Percentiles rank a stretch among this genome's conserved stretches.
phyloP scores from a whole-genome alignment of 2,329 filamentous ascomycete species.

The Botrytis porri region DNA sequence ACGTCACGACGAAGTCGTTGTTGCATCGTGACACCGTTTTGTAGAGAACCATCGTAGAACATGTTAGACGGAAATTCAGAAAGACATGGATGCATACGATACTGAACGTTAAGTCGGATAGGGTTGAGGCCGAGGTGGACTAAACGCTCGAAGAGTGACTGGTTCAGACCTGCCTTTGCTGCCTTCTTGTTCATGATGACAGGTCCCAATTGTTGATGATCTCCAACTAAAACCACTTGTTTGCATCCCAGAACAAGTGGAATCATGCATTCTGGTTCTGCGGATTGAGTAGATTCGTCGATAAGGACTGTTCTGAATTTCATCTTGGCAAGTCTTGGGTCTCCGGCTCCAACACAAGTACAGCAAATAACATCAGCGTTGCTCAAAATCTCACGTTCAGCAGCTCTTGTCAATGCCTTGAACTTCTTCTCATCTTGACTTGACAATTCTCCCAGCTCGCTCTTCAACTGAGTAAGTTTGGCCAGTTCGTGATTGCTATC shows the following conservation, averaged over 20 bases:
- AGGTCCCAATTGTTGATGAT: conserved; percentile 95
- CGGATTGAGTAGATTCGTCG: conserved; percentile 96
- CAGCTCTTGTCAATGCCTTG: conserved; percentile 89
- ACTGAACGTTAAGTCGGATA: conserved; percentile 93
- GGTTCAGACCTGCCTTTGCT: conserved; percentile 93
- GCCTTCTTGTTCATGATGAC: conserved; percentile 99
- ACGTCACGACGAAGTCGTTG: conserved; percentile 88
- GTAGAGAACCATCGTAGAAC: conserved; percentile 97
- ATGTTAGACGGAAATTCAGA: conserved; percentile 98
- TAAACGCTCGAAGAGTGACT: conserved; percentile 96
- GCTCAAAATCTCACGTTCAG: conserved; percentile 89
- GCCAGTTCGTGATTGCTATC: conserved; percentile 91
- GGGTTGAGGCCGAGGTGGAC: conserved; percentile 88
- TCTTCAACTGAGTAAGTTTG: conserved; percentile 91
- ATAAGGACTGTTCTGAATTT: conserved; percentile 98
- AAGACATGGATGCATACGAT: conserved; percentile 97
- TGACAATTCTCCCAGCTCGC: conserved; percentile 83
- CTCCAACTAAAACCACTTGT: conserved; percentile 96
- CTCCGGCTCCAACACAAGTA: conserved; percentile 95
- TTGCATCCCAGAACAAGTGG: conserved; percentile 96
- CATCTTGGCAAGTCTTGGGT: conserved; percentile 92
- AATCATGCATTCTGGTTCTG: conserved; percentile 98
- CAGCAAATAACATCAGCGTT: conserved; percentile 99
- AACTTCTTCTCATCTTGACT: conserved; percentile 98
- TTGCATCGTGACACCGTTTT: conserved; percentile 91